Evolutionary conservation across 176 grass and related monocot genomes (phyloP).

Genomic region (Triticum turgidum): DNA sequence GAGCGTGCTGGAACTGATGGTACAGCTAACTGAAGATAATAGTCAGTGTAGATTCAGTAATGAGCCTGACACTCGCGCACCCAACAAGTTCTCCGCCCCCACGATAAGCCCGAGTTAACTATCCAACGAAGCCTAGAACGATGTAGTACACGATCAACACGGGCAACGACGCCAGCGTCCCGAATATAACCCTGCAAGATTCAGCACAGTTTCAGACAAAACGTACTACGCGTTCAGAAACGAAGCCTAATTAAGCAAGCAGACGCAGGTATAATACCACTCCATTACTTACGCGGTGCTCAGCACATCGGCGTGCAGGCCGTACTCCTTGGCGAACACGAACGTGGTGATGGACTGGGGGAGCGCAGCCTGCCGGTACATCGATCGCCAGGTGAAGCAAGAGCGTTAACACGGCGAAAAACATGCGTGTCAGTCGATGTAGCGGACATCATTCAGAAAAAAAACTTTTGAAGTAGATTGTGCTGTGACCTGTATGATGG

Average conservation of each 20-base stretch:
- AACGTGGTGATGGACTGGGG: conserved; percentile 78
- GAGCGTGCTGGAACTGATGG: too few relatives aligned
- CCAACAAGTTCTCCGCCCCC: too few relatives aligned
- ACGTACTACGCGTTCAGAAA: too few relatives aligned
- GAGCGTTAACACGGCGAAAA: not conserved
- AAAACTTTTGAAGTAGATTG: not conserved
- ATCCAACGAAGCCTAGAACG: conserved; percentile 53
- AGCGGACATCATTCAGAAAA: not conserved
- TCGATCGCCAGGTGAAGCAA: too few relatives aligned
- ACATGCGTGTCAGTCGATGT: not conserved
- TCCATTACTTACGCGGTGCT: conserved; percentile 67
- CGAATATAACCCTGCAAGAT: conserved; percentile 76
- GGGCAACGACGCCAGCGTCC: conserved; percentile 67
- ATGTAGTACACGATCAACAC: conserved; percentile 62
- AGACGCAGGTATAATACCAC: not conserved
- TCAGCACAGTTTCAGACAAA: not conserved
- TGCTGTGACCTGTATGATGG: conserved; percentile 56
- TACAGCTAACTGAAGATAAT: too few relatives aligned
- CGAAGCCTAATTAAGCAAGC: not conserved
- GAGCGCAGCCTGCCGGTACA: conserved; percentile 53
- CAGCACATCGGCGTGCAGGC: conserved; percentile 67
- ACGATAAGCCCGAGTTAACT: not conserved
- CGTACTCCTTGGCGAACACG: conserved; percentile 80
- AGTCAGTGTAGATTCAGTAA: too few relatives aligned
- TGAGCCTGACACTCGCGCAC: too few relatives aligned